phyloP scores from a whole-genome alignment of 495 filamentous ascomycete genomes.

The Penicillium chermesinum region DNA sequence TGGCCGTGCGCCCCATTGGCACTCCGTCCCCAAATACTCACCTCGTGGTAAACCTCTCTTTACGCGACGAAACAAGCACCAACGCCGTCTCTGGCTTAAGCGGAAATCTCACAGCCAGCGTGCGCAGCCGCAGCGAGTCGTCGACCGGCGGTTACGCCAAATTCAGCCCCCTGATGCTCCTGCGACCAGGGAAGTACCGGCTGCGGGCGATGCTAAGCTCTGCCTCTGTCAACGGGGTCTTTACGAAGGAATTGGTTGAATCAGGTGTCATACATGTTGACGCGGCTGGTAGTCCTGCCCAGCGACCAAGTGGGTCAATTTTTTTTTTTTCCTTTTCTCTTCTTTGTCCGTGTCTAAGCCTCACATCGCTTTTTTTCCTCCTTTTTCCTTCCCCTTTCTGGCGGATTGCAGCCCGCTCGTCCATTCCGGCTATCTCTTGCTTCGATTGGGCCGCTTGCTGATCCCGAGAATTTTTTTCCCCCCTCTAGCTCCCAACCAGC shows the following conservation, averaged over 20 bases:
- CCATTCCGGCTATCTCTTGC: slow-evolving; percentile 4
- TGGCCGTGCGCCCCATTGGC: slow-evolving; percentile 32
- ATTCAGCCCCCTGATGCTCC: slow-evolving; percentile 28
- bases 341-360: not conserved
- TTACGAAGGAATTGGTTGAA: slow-evolving; percentile 31
- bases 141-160: slow-evolving; percentile 36
- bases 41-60: slow-evolving; percentile 29
- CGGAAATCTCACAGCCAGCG: slow-evolving; percentile 33
- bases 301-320: slow-evolving; percentile 33
- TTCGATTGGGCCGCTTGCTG: slow-evolving; percentile 7
- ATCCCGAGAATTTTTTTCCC: slow-evolving; percentile 8
- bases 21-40: slow-evolving; percentile 22
- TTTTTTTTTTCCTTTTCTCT: slow-evolving; percentile 1
- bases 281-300: slow-evolving; percentile 22
- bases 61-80: slow-evolving; percentile 30
- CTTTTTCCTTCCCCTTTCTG: not conserved
- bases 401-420: not conserved
- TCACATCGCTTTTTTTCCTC: not conserved
- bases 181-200: slow-evolving; percentile 30
- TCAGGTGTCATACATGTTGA: slow-evolving; percentile 33
- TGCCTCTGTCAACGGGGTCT: slow-evolving; percentile 27
- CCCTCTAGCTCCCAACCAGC: slow-evolving; percentile 29
- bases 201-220: slow-evolving; percentile 35
- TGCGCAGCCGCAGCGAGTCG: slow-evolving; percentile 30
- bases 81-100: slow-evolving; percentile 20